Evolutionary conservation across 2,329 filamentous ascomycete species (phyloP).

Genomic region (Fusarium sp.): DNA sequence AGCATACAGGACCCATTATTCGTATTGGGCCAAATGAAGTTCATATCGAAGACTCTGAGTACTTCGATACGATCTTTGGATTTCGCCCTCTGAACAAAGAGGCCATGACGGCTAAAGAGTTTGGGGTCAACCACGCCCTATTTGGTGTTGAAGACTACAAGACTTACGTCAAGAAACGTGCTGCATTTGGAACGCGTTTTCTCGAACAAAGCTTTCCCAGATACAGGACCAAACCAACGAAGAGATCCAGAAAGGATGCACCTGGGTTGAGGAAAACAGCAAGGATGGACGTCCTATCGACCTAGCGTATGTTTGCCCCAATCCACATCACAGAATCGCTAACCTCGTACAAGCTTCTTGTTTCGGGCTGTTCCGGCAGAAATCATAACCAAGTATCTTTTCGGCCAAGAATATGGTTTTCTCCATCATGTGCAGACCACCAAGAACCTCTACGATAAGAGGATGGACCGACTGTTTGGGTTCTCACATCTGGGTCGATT

Average conservation of each 20-base stretch:
- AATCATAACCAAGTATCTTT: not conserved
- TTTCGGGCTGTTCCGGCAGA: slow-evolving; percentile 3
- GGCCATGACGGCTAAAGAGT: slow-evolving; percentile 5
- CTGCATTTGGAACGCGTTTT: not conserved
- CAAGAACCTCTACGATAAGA: not conserved
- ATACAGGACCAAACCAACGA: not conserved
- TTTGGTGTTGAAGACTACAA: not conserved
- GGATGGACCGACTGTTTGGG: not conserved
- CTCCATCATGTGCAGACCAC: not conserved
- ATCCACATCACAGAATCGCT: not conserved
- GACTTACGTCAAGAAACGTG: not conserved
- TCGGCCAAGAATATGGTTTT: not conserved
- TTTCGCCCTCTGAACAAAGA: slow-evolving; percentile 9
- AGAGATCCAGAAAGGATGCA: not conserved
- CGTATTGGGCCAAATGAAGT: slow-evolving; percentile 1
- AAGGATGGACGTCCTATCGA: not conserved
- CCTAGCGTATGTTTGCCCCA: not conserved
- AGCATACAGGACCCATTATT: not conserved
- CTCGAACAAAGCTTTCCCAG: not conserved
- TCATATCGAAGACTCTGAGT: slow-evolving; percentile 3
- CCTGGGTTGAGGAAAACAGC: not conserved
- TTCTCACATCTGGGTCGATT: not conserved
- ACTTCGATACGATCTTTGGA: slow-evolving; percentile 1
- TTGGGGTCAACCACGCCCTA: not conserved
- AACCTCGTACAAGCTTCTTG: not conserved